These are phyloP conservation scores for Coemansia aciculifera DNA, from an alignment of 192 early-diverging fungal species.

Conservation along the genomic window DNA sequence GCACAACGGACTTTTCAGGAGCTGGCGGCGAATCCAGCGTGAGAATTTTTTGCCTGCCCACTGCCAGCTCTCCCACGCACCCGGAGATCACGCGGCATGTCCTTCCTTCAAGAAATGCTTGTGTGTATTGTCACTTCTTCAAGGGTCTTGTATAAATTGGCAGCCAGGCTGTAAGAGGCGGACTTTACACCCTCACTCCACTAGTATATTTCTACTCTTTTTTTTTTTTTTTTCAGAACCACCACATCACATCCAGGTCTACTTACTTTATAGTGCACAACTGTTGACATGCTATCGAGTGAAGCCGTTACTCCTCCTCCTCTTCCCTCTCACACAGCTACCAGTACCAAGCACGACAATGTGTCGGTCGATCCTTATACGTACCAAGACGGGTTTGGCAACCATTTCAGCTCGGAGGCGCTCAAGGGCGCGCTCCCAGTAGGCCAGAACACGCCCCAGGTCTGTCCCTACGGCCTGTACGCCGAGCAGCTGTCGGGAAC, in stretches of 20 bases:
- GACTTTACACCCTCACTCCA: neutral
- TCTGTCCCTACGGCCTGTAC: conserved; percentile 85
- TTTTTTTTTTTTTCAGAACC: neutral
- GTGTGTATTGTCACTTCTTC: neutral
- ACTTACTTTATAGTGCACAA: neutral
- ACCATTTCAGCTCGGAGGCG: conserved; percentile 84
- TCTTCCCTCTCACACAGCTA: neutral
- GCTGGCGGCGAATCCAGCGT: conserved; percentile 2
- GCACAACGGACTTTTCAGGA: neutral
- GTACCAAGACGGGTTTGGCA: conserved; percentile 86
- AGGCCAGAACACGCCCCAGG: conserved; percentile 90
- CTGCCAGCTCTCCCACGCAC: too few species aligned
- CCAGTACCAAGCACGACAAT: neutral
- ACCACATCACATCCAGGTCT: neutral
- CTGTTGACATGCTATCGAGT: conserved; percentile 9
- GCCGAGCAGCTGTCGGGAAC: conserved; percentile 94
- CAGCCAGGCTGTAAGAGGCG: neutral
- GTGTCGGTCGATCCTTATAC: conserved; percentile 28
- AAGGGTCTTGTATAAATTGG: neutral
- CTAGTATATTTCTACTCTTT: neutral
- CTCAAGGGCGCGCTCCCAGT: conserved; percentile 79
- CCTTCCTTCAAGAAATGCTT: too few species aligned
- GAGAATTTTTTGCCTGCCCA: neutral
- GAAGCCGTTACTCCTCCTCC: conserved; percentile 4
- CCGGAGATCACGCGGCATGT: too few species aligned